These are phyloP conservation scores for Talaromyces atroroseus DNA, from an alignment of 2,329 filamentous ascomycete species.

Conservation along the genomic window DNA sequence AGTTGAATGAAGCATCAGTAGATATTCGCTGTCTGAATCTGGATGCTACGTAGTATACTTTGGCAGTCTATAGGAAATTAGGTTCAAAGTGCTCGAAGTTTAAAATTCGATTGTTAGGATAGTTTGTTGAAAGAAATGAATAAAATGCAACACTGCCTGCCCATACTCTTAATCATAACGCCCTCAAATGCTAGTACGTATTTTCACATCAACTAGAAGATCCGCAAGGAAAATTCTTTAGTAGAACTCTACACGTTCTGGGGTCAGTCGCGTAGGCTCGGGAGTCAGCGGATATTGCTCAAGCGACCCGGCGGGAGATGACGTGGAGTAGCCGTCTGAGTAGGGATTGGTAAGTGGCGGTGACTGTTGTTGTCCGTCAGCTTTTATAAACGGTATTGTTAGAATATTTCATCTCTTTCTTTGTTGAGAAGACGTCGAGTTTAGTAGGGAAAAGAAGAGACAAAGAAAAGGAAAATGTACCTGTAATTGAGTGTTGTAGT, in stretches of 20 bases:
- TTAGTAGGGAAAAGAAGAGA: background rate
- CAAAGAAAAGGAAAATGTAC: constrained; percentile 29
- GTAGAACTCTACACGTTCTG: constrained; percentile 18
- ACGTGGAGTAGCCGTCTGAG: constrained; percentile 36
- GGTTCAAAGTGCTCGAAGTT: background rate
- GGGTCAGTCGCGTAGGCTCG: constrained; percentile 36
- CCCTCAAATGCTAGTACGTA: background rate
- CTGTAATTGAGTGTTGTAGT: constrained; percentile 29
- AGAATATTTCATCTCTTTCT: background rate
- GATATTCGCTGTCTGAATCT: no score
- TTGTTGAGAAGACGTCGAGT: background rate
- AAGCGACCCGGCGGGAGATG: constrained; percentile 36
- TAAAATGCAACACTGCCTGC: background rate
- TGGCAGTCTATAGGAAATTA: background rate
- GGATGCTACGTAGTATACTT: background rate
- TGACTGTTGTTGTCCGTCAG: constrained; percentile 27
- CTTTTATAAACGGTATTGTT: constrained; percentile 9
- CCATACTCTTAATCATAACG: background rate
- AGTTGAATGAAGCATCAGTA: no score
- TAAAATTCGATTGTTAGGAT: no score
- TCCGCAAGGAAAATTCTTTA: background rate
- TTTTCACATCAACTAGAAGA: background rate
- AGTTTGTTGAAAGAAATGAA: background rate
- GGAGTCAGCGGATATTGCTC: constrained; percentile 37
- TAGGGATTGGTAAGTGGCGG: constrained; percentile 34